phyloP scores from a whole-genome alignment of 2,329 filamentous ascomycete genomes.

The Talaromyces sp. region DNA sequence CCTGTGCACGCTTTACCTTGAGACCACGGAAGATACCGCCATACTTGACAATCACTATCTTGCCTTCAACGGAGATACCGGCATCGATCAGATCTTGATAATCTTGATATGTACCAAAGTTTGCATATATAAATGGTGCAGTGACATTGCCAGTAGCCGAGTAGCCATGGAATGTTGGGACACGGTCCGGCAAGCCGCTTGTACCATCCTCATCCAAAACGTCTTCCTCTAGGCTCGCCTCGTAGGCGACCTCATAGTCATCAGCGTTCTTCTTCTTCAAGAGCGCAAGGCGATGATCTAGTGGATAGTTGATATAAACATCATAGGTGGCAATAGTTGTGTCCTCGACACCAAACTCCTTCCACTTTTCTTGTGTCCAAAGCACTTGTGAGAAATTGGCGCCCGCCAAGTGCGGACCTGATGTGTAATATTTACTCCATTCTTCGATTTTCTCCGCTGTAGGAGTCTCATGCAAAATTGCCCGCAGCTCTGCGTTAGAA shows the following conservation, averaged over 20 bases:
- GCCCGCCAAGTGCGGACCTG: constrained; percentile 69
- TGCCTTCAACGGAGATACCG: constrained; percentile 71
- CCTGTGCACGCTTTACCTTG: constrained; percentile 87
- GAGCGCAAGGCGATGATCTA: constrained; percentile 64
- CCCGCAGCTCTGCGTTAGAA: constrained; percentile 50
- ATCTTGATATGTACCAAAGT: constrained; percentile 82
- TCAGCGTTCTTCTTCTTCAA: constrained; percentile 45
- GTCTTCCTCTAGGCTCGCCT: constrained; percentile 79
- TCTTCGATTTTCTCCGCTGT: constrained; percentile 55
- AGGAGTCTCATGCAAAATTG: constrained; percentile 52
- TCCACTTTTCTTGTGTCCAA: constrained; percentile 71
- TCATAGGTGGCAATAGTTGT: constrained; percentile 63
- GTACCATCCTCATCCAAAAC: constrained; percentile 78
- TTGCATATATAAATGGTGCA: constrained; percentile 78
- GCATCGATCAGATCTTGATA: constrained; percentile 74
- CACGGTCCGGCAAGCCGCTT: constrained; percentile 62
- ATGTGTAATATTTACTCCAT: constrained; percentile 74
- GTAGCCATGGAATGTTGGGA: constrained; percentile 93
- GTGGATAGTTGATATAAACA: constrained; percentile 71
- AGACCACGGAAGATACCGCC: constrained; percentile 81
- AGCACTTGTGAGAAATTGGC: constrained; percentile 71
- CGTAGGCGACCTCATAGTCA: constrained; percentile 59
- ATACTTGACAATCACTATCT: constrained; percentile 83
- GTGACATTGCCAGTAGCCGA: constrained; percentile 90
- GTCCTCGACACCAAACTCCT: constrained; percentile 61